Conservation (phyloP, 169 alveolate genomes). For the Perkinsus olseni region DNA sequence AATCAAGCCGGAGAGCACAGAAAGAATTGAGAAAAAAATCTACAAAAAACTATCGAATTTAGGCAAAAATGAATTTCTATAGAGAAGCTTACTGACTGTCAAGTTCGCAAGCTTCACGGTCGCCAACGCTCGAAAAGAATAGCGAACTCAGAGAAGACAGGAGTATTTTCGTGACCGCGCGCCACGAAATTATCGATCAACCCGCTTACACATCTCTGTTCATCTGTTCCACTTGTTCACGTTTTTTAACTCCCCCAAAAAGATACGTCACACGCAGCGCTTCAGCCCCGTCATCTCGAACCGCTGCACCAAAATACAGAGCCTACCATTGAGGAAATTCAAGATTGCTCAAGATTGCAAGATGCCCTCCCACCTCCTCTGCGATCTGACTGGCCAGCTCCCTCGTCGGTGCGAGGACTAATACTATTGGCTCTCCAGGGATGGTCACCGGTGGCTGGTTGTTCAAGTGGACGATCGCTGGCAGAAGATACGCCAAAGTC, state of each 20-base stretch:
- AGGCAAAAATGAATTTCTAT: too few species aligned
- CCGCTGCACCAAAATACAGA: not conserved
- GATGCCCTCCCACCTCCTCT: slow-evolving; percentile 44
- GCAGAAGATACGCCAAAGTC: slow-evolving; percentile 90
- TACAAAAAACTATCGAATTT: too few species aligned
- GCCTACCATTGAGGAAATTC: not conserved
- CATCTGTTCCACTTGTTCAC: slow-evolving; percentile 75
- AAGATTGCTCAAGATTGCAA: not conserved
- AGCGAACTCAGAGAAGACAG: not conserved
- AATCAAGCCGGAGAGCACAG: too few species aligned
- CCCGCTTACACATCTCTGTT: slow-evolving; percentile 61
- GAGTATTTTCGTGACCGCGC: not conserved
- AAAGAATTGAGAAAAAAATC: too few species aligned
- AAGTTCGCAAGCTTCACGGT: not conserved
- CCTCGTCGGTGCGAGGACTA: slow-evolving; percentile 73
- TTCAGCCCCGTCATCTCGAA: not conserved
- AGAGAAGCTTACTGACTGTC: too few species aligned
- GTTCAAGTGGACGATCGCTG: slow-evolving; percentile 87
- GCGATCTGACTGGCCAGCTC: slow-evolving; percentile 74
- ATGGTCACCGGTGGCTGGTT: slow-evolving; percentile 69
- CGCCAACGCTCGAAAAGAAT: not conserved
- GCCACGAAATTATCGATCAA: not conserved
- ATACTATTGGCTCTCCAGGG: slow-evolving; percentile 66
- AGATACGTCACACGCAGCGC: not conserved
- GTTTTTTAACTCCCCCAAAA: slow-evolving; percentile 89